Conservation (phyloP, 345 rosid genomes). For the Limnanthes douglasii region DNA sequence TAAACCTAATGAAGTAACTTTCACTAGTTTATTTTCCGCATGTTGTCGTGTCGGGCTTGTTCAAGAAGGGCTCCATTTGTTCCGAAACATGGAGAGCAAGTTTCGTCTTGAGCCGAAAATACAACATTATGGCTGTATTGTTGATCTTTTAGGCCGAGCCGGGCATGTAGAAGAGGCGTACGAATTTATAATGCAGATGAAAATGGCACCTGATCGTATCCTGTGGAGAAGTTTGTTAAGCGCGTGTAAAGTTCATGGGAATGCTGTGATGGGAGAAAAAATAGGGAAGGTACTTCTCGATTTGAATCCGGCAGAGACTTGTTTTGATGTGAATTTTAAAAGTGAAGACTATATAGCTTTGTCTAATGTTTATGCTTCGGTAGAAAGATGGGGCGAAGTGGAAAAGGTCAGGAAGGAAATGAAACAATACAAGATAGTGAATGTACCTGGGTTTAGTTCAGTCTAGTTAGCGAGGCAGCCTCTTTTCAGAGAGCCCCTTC, state of each 20-base stretch:
- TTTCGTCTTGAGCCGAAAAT: constrained; percentile 19
- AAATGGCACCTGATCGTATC: constrained; percentile 24
- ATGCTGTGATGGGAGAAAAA: constrained; percentile 26
- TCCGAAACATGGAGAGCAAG: constrained; percentile 19
- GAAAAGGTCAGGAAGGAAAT: constrained; percentile 25
- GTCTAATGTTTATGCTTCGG: constrained; percentile 42
- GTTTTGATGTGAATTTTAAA: constrained; percentile 3
- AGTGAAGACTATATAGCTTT: constrained; percentile 39
- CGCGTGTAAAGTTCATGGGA: constrained; percentile 36
- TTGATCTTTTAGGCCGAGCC: constrained; percentile 40
- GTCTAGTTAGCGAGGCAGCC: too few species aligned
- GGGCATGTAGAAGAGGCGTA: constrained; percentile 36
- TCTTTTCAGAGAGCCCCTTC: too few species aligned
- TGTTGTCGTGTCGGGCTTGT: constrained; percentile 41
- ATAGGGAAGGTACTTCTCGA: constrained; percentile 26
- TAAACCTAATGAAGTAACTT: constrained; percentile 38
- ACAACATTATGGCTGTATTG: constrained; percentile 35
- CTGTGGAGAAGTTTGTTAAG: constrained; percentile 34
- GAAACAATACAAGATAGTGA: constrained; percentile 11
- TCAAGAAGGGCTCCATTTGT: constrained; percentile 36
- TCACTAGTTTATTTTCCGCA: constrained; percentile 48
- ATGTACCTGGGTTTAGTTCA: constrained; percentile 15
- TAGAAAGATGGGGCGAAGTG: constrained; percentile 37
- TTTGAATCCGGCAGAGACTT: constrained; percentile 9
- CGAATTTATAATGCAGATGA: constrained; percentile 26